phyloP scores from a whole-genome alignment of 164 flowering plant species.

The Vitis amurensis region DNA sequence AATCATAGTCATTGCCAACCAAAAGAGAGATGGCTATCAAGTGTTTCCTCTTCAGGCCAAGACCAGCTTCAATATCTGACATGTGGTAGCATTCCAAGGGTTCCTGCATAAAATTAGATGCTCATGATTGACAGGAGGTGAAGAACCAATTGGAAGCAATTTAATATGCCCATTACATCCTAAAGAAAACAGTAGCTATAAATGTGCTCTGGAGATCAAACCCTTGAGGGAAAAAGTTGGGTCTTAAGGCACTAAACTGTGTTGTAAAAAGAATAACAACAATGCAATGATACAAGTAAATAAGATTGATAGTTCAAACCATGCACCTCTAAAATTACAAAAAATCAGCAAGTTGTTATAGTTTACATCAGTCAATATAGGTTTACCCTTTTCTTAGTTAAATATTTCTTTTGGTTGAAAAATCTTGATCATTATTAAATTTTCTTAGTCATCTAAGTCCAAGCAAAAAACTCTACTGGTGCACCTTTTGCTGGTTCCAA shows the following conservation, averaged over 20 bases:
- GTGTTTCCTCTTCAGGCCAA: slow-evolving; percentile 81
- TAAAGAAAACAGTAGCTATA: not conserved
- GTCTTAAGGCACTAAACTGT: not conserved
- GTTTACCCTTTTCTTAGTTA: too few relatives aligned
- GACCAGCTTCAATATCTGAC: slow-evolving; percentile 84
- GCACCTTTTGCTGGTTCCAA: too few relatives aligned
- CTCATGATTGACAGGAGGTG: slow-evolving; percentile 13
- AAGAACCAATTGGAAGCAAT: slow-evolving; percentile 9
- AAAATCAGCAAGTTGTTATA: too few relatives aligned
- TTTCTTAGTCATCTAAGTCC: too few relatives aligned
- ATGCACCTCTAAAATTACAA: too few relatives aligned
- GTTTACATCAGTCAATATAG: too few relatives aligned
- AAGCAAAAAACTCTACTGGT: too few relatives aligned
- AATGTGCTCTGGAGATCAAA: not conserved
- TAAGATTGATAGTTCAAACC: too few relatives aligned
- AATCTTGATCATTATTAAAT: too few relatives aligned
- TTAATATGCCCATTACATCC: slow-evolving; percentile 2
- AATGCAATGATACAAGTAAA: not conserved
- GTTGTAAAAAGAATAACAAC: not conserved
- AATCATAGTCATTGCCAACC: slow-evolving; percentile 87
- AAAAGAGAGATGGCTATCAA: slow-evolving; percentile 83
- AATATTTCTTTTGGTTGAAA: too few relatives aligned
- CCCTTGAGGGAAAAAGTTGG: not conserved
- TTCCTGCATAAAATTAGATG: slow-evolving; percentile 55
- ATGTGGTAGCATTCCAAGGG: slow-evolving; percentile 88